Percentiles rank a stretch among this genome's conserved stretches.
These are phyloP conservation scores for Tilletiopsis washingtonensis DNA, from an alignment of 1,284 basidiomycete species.

Conservation along the genomic window DNA sequence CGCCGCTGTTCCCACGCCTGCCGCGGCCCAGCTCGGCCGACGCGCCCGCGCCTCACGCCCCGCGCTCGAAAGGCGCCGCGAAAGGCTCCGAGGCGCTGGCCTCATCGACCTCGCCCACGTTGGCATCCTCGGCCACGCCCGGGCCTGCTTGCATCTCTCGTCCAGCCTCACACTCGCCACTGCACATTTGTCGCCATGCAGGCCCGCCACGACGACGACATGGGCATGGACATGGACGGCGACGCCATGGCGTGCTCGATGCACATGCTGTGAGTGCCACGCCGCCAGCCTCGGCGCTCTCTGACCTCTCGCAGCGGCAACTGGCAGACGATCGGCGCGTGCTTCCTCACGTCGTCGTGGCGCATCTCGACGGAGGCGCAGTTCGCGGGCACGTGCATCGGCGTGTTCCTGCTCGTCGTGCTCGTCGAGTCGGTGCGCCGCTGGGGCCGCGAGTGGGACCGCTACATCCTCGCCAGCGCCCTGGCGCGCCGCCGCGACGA, in stretches of 20 bases:
- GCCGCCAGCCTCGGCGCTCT: background rate
- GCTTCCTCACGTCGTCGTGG: constrained; percentile 7
- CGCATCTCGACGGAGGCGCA: constrained; percentile 10
- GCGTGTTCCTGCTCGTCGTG: constrained; percentile 14
- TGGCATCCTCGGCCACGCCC: no score
- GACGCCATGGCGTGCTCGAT: background rate
- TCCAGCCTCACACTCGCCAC: no score
- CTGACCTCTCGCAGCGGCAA: background rate
- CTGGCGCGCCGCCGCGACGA: background rate
- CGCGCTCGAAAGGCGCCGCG: no score
- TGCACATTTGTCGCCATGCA: no score
- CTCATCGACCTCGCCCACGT: no score
- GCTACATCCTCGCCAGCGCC: constrained; percentile 12
- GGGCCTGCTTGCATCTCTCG: no score
- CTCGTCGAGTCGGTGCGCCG: constrained; percentile 11
- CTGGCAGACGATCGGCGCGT: constrained; percentile 4
- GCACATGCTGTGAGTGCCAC: constrained; percentile 3
- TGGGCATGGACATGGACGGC: background rate
- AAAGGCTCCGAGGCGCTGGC: no score
- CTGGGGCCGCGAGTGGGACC: constrained; percentile 15
- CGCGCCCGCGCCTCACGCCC: no score
- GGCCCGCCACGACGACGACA: no score
- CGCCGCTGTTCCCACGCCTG: no score
- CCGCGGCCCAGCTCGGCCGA: no score
- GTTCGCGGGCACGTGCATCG: constrained; percentile 16